Evolutionary conservation across 768 basidiomycete genomes (phyloP).

Genomic region (Tricholoma terreum): DNA sequence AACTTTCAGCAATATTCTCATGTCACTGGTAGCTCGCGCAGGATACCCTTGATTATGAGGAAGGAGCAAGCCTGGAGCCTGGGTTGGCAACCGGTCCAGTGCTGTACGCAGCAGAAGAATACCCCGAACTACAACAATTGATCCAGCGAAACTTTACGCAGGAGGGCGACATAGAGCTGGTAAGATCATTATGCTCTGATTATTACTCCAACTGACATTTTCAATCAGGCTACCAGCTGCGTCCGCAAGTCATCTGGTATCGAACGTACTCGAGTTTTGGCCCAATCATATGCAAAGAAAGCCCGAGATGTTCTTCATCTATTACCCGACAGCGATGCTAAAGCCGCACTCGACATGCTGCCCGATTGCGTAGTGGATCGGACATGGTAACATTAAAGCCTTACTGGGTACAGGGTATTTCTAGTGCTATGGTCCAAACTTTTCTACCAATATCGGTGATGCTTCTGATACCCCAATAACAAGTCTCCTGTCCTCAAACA

Average conservation of each 20-base stretch:
- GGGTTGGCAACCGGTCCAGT: conserved; percentile 73
- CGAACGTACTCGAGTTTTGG: conserved; percentile 75
- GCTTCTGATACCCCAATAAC: too few relatives aligned
- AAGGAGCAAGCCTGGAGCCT: conserved; percentile 27
- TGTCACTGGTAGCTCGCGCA: conserved; percentile 63
- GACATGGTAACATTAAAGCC: conserved; percentile 38
- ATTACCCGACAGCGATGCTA: conserved; percentile 81
- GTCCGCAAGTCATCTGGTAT: conserved; percentile 72
- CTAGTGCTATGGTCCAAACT: too few relatives aligned
- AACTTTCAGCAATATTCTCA: conserved; percentile 3
- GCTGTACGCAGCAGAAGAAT: conserved; percentile 83
- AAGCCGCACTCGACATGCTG: conserved; percentile 68
- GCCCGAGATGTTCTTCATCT: conserved; percentile 66
- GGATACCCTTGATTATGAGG: conserved; percentile 75
- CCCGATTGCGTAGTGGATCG: conserved; percentile 65
- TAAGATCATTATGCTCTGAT: conserved; percentile 32
- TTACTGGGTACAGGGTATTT: too few relatives aligned
- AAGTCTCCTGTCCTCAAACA: too few relatives aligned
- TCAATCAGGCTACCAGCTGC: conserved; percentile 58
- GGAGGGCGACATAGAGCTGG: conserved; percentile 78
- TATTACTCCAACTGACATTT: background rate
- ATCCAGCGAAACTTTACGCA: conserved; percentile 76
- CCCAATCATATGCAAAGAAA: conserved; percentile 68
- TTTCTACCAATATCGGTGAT: too few relatives aligned
- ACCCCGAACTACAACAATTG: conserved; percentile 70